Base-by-base conservation (phyloP, 2,329 filamentous ascomycete species). In the Fusarium paranaense region DNA sequence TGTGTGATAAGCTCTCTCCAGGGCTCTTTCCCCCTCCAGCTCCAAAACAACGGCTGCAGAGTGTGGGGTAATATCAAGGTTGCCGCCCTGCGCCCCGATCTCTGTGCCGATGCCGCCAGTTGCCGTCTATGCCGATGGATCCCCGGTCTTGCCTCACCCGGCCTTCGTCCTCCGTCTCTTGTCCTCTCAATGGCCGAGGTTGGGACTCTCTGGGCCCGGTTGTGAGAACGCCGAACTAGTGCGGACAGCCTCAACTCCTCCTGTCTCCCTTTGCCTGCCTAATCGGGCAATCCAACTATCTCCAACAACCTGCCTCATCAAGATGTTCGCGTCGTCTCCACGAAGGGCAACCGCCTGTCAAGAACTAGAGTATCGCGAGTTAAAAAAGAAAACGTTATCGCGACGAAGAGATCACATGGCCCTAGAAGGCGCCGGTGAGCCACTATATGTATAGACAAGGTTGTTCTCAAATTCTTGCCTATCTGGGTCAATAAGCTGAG, bases 61-160 rank as follows among this genome's bases (percentile, higher is more conserved):
- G 61, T 73, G 70, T 75, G 72, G 72, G 70, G 72, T 75, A 74
- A 45, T 22, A 14, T 25, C 20, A 14, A 54, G 50, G 69, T 73
- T 74, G 65, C 42, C 52, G 27, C 27, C 13, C 64, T 47, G 37
- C 20, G 30, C 47, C 59, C 70, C 67, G 65, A 63, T 72, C 60
- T 59, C 38, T 63, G 42, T 65, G 66, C 73, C 74, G 74, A 69
- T 74, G 74, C 75, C 75, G 75, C 68, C 63, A 32, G 50, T 79
- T 78, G 73, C 77, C 77, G 77, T 62, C 62, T 62, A 69, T 70
- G 70, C 75, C 76, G 76, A 73, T 67, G 67, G 33, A 67, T 64
- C 64, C 74, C 70, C 64, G 66, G 27, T 2, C 33, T 50, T 13
- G n/a, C 57, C 54, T 67, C 45, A 47, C 27, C 57, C 62, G 59